Evolutionary conservation across 1,284 basidiomycete genomes (phyloP).

Genomic region (Athelia psychrophila): DNA sequence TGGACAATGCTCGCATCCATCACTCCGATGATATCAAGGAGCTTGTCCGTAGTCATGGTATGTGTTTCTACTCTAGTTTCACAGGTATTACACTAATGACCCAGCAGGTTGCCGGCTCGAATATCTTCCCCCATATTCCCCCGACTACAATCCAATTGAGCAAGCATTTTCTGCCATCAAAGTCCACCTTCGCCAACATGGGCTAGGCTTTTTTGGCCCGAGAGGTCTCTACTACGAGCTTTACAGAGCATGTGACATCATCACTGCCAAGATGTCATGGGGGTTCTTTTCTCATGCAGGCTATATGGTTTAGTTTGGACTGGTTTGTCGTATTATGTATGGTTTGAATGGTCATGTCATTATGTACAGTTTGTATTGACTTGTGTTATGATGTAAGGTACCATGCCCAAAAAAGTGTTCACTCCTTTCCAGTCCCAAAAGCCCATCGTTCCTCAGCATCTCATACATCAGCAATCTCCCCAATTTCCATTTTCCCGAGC

Average conservation of each 20-base stretch:
- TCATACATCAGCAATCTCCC: neutral
- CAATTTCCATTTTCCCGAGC: neutral
- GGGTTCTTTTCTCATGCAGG: conserved; percentile 12
- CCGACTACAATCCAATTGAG: conserved; percentile 14
- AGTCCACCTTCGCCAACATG: conserved; percentile 9
- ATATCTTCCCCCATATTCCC: conserved; percentile 17
- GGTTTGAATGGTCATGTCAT: neutral
- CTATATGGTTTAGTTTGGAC: conserved; percentile 5
- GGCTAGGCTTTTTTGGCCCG: conserved; percentile 6
- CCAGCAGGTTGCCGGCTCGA: conserved; percentile 9
- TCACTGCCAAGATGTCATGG: conserved; percentile 9
- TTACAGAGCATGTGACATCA: conserved; percentile 7
- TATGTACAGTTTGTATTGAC: no score
- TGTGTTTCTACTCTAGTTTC: conserved; percentile 1
- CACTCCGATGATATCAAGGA: conserved; percentile 13
- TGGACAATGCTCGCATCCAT: conserved; percentile 20
- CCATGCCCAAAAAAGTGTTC: neutral
- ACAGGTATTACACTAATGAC: neutral
- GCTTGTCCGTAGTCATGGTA: conserved; percentile 8
- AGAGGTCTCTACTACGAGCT: conserved; percentile 14
- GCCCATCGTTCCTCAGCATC: neutral
- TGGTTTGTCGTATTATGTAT: neutral
- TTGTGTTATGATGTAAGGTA: neutral
- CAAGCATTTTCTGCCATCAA: conserved; percentile 15
- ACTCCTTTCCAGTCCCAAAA: neutral